phyloP scores from a whole-genome alignment of 176 grass and related monocot genomes.

The Leersia perrieri region DNA sequence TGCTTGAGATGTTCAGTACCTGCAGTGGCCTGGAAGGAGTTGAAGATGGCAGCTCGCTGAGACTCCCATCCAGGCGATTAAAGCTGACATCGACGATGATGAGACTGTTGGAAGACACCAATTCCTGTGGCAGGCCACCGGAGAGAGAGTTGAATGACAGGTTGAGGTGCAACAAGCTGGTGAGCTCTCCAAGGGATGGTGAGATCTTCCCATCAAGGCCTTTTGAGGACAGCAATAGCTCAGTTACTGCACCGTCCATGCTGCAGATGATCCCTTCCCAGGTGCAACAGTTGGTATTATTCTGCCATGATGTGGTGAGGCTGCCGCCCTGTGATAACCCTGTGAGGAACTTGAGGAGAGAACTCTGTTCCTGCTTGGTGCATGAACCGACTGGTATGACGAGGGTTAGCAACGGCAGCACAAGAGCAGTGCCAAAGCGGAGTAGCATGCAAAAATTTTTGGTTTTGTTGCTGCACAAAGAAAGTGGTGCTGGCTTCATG shows the following conservation, averaged over 20 bases:
- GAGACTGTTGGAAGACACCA: too few species aligned
- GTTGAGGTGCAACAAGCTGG: constrained; percentile 19
- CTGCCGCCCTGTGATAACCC: constrained; percentile 15
- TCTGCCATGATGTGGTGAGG: constrained; percentile 28
- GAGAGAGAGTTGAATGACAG: constrained; percentile 38
- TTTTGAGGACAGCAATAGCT: constrained; percentile 20
- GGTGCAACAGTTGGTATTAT: constrained; percentile 31
- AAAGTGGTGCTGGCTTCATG: too few species aligned
- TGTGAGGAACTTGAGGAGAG: constrained; percentile 20
- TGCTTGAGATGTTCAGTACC: constrained; percentile 37
- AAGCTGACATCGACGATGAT: constrained; percentile 15
- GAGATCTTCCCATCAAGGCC: constrained; percentile 41
- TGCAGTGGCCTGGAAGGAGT: not conserved
- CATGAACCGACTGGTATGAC: constrained; percentile 41
- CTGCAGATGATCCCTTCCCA: constrained; percentile 45
- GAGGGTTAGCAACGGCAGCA: not conserved
- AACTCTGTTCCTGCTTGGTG: not conserved
- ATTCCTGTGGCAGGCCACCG: constrained; percentile 27
- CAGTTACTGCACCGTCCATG: not conserved
- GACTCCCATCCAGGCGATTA: not conserved
- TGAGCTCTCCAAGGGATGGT: constrained; percentile 28
- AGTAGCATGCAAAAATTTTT: too few species aligned
- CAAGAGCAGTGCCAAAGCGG: not conserved
- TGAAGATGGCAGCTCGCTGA: not conserved
- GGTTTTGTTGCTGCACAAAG: too few species aligned